Evolutionary conservation across 768 basidiomycete genomes (phyloP).

Genomic region (Boletellus ananiceps): DNA sequence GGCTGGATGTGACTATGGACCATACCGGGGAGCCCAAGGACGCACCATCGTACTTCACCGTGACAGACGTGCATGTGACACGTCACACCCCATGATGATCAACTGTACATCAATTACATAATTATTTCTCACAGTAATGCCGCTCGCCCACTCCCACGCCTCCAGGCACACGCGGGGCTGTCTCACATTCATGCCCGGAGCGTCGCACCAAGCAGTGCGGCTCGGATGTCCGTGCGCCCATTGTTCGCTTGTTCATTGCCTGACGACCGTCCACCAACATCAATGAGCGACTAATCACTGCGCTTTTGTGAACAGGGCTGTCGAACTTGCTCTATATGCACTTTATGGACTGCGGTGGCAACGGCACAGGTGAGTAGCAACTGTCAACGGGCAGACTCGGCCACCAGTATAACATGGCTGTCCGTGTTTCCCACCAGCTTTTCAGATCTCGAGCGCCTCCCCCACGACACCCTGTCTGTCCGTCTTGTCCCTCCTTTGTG

Average conservation of each 20-base stretch:
- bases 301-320: not conserved
- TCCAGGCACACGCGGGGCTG: not conserved
- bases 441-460: constrained; percentile 7
- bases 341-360: constrained; percentile 11
- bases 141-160: too few species aligned
- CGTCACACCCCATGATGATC: too few species aligned
- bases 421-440: constrained; percentile 25
- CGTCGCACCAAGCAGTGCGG: too few species aligned
- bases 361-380: constrained; percentile 15
- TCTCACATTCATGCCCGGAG: not conserved
- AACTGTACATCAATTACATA: too few species aligned
- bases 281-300: not conserved
- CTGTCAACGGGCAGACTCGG: constrained; percentile 12
- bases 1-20: constrained; percentile 2
- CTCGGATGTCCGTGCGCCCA: not conserved
- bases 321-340: not conserved
- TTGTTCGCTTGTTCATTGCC: not conserved
- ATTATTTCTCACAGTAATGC: too few species aligned
- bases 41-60: constrained; percentile 10
- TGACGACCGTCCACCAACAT: not conserved
- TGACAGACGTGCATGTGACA: too few species aligned
- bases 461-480: constrained; percentile 45
- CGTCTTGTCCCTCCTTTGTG: constrained; percentile 25
- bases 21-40: not conserved
- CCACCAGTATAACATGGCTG: constrained; percentile 1